A percentile compares a stretch with the other conserved stretches of the same genome.
These are phyloP conservation scores for Suillus variegatus DNA, from an alignment of 768 basidiomycete genomes.

Conservation along the genomic window DNA sequence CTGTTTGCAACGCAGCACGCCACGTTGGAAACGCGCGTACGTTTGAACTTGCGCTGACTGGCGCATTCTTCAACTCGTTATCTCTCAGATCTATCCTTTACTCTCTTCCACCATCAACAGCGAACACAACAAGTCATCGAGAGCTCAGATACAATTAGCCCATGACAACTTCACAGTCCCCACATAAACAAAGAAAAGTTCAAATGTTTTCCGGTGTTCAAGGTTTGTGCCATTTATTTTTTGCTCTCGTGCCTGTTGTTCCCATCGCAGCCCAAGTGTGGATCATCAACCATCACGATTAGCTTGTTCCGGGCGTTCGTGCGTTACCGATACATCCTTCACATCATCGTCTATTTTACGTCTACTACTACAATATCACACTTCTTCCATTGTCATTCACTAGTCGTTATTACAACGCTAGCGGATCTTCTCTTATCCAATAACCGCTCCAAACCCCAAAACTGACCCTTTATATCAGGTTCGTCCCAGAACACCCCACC, in stretches of 20 bases:
- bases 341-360: conserved; percentile 34
- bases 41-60: conserved; percentile 8
- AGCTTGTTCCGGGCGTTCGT: conserved; percentile 15
- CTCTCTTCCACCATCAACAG: conserved; percentile 30
- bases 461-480: conserved; percentile 15
- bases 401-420: conserved; percentile 5
- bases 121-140: conserved; percentile 17
- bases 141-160: conserved; percentile 22
- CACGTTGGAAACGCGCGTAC: conserved; percentile 73
- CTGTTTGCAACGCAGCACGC: conserved; percentile 40
- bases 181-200: conserved; percentile 57
- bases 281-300: conserved; percentile 16
- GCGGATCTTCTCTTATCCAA: conserved; percentile 15
- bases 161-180: conserved; percentile 59
- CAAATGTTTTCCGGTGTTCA: conserved; percentile 49
- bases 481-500: conserved; percentile 34
- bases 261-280: conserved; percentile 11
- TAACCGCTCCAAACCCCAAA: conserved; percentile 4
- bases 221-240: conserved; percentile 41
- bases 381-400: conserved; percentile 7
- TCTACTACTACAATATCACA: conserved; percentile 10
- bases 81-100: conserved; percentile 33
- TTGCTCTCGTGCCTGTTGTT: conserved; percentile 20
- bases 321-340: conserved; percentile 24
- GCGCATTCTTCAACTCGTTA: conserved; percentile 19